A percentile compares a stretch with the other conserved stretches of the same genome.
Evolutionary conservation across 2,329 filamentous ascomycete species (phyloP).

Genomic region (Epichloe bromicola): DNA sequence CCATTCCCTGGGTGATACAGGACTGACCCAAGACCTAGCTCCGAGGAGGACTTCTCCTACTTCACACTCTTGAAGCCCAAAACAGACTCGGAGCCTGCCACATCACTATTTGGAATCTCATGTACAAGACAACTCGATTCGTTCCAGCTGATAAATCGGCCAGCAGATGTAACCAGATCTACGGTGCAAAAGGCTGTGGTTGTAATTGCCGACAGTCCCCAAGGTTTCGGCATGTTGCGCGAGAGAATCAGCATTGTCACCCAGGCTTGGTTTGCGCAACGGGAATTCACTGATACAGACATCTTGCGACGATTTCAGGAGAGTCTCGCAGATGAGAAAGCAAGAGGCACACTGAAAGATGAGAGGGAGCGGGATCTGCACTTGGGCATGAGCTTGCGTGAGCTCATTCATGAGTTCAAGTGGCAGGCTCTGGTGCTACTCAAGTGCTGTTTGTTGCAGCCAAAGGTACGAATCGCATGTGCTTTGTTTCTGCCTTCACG

Average conservation of each 20-base stretch:
- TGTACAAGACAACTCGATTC: slow-evolving; percentile 88
- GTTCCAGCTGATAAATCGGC: slow-evolving; percentile 60
- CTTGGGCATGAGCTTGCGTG: slow-evolving; percentile 74
- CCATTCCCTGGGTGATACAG: neutral
- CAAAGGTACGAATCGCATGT: slow-evolving; percentile 55
- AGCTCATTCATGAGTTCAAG: slow-evolving; percentile 87
- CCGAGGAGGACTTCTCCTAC: slow-evolving; percentile 94
- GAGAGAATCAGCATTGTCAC: slow-evolving; percentile 86
- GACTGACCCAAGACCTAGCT: slow-evolving; percentile 31
- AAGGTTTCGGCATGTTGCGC: slow-evolving; percentile 79
- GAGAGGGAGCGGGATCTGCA: slow-evolving; percentile 74
- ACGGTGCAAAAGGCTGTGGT: slow-evolving; percentile 98
- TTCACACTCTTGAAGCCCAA: slow-evolving; percentile 72
- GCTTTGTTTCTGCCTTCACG: neutral
- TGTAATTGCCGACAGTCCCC: slow-evolving; percentile 81
- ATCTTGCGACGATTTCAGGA: slow-evolving; percentile 87
- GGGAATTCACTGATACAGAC: slow-evolving; percentile 80
- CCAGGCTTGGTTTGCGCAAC: slow-evolving; percentile 91
- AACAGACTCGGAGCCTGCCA: slow-evolving; percentile 41
- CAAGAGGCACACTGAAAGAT: slow-evolving; percentile 41
- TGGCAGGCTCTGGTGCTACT: slow-evolving; percentile 89
- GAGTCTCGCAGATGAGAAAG: slow-evolving; percentile 59
- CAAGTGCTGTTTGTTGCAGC: slow-evolving; percentile 86
- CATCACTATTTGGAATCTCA: slow-evolving; percentile 88
- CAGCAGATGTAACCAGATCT: slow-evolving; percentile 85